These are phyloP conservation scores for Magnusiomyces fungicola DNA, from an alignment of 1,139 yeast genomes.

Conservation along the genomic window DNA sequence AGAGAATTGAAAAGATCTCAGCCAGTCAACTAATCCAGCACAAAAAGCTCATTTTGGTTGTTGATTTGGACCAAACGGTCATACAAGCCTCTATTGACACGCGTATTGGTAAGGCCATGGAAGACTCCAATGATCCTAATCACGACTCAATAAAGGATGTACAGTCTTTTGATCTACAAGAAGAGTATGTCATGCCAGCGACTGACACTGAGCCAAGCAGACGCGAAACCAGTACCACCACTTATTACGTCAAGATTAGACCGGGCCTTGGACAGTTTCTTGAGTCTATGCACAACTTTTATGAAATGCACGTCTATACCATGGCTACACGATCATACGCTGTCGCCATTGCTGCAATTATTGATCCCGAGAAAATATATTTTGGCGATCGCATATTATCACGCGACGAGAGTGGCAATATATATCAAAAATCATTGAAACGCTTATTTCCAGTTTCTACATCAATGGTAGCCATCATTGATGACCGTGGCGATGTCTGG, in stretches of 20 bases:
- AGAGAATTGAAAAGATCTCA: conserved; percentile 64
- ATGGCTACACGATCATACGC: conserved; percentile 99
- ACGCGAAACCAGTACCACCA: conserved; percentile 17
- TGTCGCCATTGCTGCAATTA: conserved; percentile 75
- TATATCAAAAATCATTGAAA: conserved; percentile 81
- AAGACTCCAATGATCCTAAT: conserved; percentile 77
- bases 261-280: conserved; percentile 80
- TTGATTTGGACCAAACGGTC: conserved; percentile 94
- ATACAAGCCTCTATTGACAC: conserved; percentile 98
- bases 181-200: conserved; percentile 52
- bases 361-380: conserved; percentile 80
- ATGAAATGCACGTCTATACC: conserved; percentile 91
- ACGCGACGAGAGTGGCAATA: conserved; percentile 90
- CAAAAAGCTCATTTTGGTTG: conserved; percentile 76
- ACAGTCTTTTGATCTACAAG: conserved; percentile 65
- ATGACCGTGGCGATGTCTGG: conserved; percentile 99
- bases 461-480: conserved; percentile 92
- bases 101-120: conserved; percentile 94
- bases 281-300: conserved; percentile 50
- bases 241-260: conserved; percentile 82
- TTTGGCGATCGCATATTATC: conserved; percentile 90
- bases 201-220: conserved; percentile 15
- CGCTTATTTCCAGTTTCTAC: conserved; percentile 93
- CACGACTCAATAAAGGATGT: conserved; percentile 82
- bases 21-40: conserved; percentile 55